Percentiles rank a stretch among this genome's conserved stretches.
Conservation (phyloP, 371 early-diverging fungal species). For the Mortierella sp. region DNA sequence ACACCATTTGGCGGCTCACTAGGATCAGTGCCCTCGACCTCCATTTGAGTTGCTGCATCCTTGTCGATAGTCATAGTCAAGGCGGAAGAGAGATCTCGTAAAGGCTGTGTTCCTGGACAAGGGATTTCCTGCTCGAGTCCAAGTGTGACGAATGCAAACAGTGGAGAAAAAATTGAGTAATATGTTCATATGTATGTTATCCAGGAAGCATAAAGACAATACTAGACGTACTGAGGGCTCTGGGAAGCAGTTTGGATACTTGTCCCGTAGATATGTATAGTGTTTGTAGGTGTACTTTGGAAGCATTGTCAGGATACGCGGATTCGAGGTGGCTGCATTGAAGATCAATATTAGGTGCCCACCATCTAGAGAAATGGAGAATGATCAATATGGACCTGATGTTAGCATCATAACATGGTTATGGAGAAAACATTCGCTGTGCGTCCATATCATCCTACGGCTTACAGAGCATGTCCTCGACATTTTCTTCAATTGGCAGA, state of each 20-base stretch:
- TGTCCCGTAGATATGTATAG: slow-evolving; percentile 76
- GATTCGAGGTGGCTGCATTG: slow-evolving; percentile 68
- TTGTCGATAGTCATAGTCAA: slow-evolving; percentile 43
- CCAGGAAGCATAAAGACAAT: background rate
- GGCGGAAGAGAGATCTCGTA: slow-evolving; percentile 43
- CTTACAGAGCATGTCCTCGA: slow-evolving; percentile 72
- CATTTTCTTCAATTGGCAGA: slow-evolving; percentile 73
- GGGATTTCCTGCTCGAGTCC: slow-evolving; percentile 54
- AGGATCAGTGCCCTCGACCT: background rate
- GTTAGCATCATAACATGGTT: background rate
- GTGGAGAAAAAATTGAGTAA: too few relatives aligned
- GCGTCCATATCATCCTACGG: too few relatives aligned
- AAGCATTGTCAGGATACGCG: slow-evolving; percentile 61
- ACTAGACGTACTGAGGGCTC: slow-evolving; percentile 59
- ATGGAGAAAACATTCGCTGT: too few relatives aligned
- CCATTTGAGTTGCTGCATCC: slow-evolving; percentile 7
- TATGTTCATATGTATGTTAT: too few relatives aligned
- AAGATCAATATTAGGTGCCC: slow-evolving; percentile 75
- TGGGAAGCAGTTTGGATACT: slow-evolving; percentile 74
- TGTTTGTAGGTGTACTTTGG: slow-evolving; percentile 80
- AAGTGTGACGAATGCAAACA: background rate
- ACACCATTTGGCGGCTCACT: too few relatives aligned
- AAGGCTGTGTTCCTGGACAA: slow-evolving; percentile 46
- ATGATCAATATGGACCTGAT: background rate
- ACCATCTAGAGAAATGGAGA: slow-evolving; percentile 59